These are phyloP conservation scores for Capronia epimyces DNA, from an alignment of 2,329 filamentous ascomycete genomes.

Conservation along the genomic window DNA sequence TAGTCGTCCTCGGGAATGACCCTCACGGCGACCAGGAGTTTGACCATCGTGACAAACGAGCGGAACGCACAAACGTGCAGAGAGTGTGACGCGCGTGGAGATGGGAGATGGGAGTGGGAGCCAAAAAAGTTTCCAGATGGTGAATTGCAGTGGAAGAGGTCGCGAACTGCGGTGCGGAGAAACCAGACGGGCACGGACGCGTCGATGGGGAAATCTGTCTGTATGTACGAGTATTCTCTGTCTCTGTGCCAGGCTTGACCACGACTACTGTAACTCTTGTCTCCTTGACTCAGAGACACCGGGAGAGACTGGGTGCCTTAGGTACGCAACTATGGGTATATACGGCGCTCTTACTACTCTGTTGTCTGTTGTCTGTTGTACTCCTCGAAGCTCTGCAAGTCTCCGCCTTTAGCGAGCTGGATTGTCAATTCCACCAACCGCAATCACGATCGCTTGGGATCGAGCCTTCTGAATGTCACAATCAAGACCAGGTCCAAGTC, in stretches of 20 bases:
- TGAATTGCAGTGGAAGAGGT: background rate
- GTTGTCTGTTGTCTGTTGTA: too few species aligned
- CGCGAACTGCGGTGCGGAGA: background rate
- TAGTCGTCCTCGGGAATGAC: conserved; percentile 28
- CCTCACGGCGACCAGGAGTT: conserved; percentile 25
- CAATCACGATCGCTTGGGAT: background rate
- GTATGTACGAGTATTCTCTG: too few species aligned
- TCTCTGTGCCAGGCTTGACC: too few species aligned
- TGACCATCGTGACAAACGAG: conserved; percentile 22
- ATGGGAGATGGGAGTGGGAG: conserved; percentile 1
- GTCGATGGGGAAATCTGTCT: too few species aligned
- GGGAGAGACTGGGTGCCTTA: too few species aligned
- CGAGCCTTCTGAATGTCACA: too few species aligned
- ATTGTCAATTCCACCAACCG: background rate
- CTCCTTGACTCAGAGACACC: background rate
- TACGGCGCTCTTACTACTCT: background rate
- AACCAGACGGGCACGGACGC: background rate
- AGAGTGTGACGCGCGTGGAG: conserved; percentile 3
- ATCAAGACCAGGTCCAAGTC: too few species aligned
- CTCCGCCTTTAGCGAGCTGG: background rate
- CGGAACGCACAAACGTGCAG: background rate
- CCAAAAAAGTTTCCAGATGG: conserved; percentile 4
- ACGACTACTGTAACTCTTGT: too few species aligned
- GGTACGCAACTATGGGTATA: too few species aligned
- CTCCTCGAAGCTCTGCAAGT: background rate